A percentile compares a stretch with the other conserved stretches of the same genome.
Evolutionary conservation across 1,139 yeast species (phyloP).

Genomic region (Suhomyces terraborum): DNA sequence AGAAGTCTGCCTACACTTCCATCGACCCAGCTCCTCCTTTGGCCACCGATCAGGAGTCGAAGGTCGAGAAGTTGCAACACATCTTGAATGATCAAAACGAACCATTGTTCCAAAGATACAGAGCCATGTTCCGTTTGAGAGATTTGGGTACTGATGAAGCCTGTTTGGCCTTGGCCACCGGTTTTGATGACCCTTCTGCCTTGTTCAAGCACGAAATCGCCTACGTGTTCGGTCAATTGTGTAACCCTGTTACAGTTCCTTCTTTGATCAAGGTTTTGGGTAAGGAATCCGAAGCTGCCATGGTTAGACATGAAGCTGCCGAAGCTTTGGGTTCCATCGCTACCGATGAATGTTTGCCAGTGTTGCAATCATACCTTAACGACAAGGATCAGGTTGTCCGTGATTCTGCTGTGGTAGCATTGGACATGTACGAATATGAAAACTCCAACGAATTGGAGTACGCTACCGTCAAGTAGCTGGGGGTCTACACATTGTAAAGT

Average conservation of each 20-base stretch:
- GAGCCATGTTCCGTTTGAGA: constrained; percentile 97
- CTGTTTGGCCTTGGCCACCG: constrained; percentile 85
- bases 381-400: constrained; percentile 90
- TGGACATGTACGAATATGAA: constrained; percentile 97
- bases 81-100: constrained; percentile 74
- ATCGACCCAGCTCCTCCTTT: constrained; percentile 99
- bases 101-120: constrained; percentile 89
- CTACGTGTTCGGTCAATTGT: constrained; percentile 95
- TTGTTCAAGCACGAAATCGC: constrained; percentile 97
- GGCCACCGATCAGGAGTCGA: constrained; percentile 58
- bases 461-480: constrained; percentile 41
- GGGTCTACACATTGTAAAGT: constrained; percentile 10
- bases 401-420: constrained; percentile 94
- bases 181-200: constrained; percentile 88
- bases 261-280: constrained; percentile 78
- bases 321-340: constrained; percentile 98
- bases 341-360: constrained; percentile 92
- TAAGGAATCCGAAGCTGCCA: constrained; percentile 81
- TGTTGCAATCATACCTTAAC: constrained; percentile 72
- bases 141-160: constrained; percentile 95
- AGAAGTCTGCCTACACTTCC: constrained; percentile 76
- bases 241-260: constrained; percentile 92
- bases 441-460: constrained; percentile 83
- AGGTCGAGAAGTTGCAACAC: constrained; percentile 62
- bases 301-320: constrained; percentile 99